Evolutionary conservation across 805 yeast species (phyloP).

Genomic region (Wickerhamomyces sydowiorum): DNA sequence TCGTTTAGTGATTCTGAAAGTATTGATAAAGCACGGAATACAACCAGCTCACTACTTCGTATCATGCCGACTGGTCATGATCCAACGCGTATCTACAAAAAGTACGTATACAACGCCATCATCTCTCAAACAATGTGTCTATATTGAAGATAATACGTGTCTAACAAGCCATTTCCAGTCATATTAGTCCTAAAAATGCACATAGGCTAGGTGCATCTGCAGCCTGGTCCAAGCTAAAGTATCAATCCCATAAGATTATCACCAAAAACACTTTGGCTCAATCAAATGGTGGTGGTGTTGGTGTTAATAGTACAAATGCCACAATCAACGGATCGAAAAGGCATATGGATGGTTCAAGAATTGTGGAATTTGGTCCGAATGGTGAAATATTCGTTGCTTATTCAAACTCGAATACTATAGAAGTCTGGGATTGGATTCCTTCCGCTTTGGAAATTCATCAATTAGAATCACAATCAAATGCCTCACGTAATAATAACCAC

Average conservation of each 20-base stretch:
- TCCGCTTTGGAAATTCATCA: slow-evolving; percentile 7
- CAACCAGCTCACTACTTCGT: not conserved
- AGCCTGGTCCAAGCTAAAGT: slow-evolving; percentile 23
- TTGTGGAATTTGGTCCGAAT: slow-evolving; percentile 28
- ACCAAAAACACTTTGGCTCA: slow-evolving; percentile 3
- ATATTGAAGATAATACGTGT: not conserved
- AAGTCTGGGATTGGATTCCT: slow-evolving; percentile 37
- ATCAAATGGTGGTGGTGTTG: too few relatives aligned
- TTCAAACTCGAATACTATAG: slow-evolving; percentile 18
- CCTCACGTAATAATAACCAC: too few relatives aligned
- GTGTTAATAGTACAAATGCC: too few relatives aligned
- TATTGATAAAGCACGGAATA: not conserved
- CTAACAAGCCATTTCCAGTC: slow-evolving; percentile 8
- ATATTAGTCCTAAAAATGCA: slow-evolving; percentile 17
- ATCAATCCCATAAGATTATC: slow-evolving; percentile 6
- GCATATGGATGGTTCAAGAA: not conserved
- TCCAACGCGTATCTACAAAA: slow-evolving; percentile 21
- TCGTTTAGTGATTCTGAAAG: too few relatives aligned
- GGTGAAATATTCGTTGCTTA: slow-evolving; percentile 31
- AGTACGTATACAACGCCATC: slow-evolving; percentile 13
- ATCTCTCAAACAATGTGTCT: not conserved
- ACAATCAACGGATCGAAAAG: too few relatives aligned
- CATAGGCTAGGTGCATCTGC: slow-evolving; percentile 19
- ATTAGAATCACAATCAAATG: not conserved
- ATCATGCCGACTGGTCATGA: slow-evolving; percentile 25